Evolutionary conservation across 805 yeast species (phyloP).

Genomic region (Wickerhamomyces sydowiorum): DNA sequence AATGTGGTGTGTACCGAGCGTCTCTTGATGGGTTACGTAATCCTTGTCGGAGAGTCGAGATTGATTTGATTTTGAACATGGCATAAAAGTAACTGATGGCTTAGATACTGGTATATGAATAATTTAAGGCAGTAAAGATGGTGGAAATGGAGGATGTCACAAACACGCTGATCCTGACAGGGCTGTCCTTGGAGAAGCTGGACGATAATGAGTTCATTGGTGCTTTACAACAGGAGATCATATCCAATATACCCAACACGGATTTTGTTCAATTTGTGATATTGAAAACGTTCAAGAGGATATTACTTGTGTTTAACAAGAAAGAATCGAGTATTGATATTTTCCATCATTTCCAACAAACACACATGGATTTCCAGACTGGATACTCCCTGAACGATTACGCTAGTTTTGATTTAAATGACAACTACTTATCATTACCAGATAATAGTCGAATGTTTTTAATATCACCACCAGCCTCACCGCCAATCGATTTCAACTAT

Average conservation of each 20-base stretch:
- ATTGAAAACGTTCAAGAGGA: slow-evolving; percentile 19
- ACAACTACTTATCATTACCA: slow-evolving; percentile 28
- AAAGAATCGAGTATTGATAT: slow-evolving; percentile 5
- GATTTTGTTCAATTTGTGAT: slow-evolving; percentile 24
- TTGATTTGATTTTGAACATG: too few species aligned
- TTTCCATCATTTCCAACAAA: not conserved
- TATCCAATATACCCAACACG: slow-evolving; percentile 10
- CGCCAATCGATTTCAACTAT: slow-evolving; percentile 35
- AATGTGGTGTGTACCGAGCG: not conserved
- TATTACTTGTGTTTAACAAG: slow-evolving; percentile 20
- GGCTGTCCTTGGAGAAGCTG: slow-evolving; percentile 11
- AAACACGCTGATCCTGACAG: slow-evolving; percentile 23
- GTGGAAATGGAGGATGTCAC: slow-evolving; percentile 10
- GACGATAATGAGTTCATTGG: slow-evolving; percentile 13
- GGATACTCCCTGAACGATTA: slow-evolving; percentile 17
- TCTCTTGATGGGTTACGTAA: not conserved
- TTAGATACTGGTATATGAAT: not conserved
- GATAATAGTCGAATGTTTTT: slow-evolving; percentile 27
- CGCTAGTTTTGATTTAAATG: slow-evolving; percentile 2
- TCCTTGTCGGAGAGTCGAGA: too few species aligned
- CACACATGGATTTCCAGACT: slow-evolving; percentile 5
- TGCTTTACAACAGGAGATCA: slow-evolving; percentile 20
- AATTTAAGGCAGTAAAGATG: not conserved
- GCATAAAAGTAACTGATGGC: not conserved
- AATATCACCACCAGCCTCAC: slow-evolving; percentile 37